Conservation (phyloP, 2,329 filamentous ascomycete species). For the Ophiocordyceps sinensis region DNA sequence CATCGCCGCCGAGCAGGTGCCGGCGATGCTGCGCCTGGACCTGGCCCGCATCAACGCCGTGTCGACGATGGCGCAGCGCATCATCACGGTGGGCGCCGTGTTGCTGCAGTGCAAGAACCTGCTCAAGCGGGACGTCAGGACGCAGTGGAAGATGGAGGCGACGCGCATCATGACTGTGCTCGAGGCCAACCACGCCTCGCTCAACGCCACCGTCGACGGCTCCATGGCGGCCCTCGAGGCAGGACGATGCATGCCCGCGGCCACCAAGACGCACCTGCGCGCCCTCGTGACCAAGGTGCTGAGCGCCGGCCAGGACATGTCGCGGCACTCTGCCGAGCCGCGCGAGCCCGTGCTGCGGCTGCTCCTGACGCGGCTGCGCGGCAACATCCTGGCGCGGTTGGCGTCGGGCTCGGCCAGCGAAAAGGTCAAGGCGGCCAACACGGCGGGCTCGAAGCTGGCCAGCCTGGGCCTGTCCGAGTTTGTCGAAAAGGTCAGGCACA, state of each 20-base stretch:
- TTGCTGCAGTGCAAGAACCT: constrained; percentile 71
- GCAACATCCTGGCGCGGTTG: constrained; percentile 50
- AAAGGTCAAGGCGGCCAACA: constrained; percentile 53
- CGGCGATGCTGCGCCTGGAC: constrained; percentile 63
- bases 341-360: constrained; percentile 48
- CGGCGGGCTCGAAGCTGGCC: constrained; percentile 54
- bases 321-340: constrained; percentile 24
- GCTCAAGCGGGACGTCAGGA: constrained; percentile 65
- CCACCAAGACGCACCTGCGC: constrained; percentile 44
- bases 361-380: constrained; percentile 50
- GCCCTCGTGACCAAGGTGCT: constrained; percentile 43
- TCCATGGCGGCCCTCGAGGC: constrained; percentile 49
- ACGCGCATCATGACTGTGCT: constrained; percentile 56
- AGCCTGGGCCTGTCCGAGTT: constrained; percentile 60
- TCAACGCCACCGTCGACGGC: constrained; percentile 42
- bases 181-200: constrained; percentile 35
- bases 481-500: constrained; percentile 50
- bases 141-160: constrained; percentile 63
- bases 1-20: constrained; percentile 39
- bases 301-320: constrained; percentile 31
- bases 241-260: constrained; percentile 48
- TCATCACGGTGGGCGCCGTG: constrained; percentile 61
- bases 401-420: constrained; percentile 54
- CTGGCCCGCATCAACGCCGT: constrained; percentile 39
- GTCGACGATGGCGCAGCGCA: constrained; percentile 29